A percentile compares a stretch with the other conserved stretches of the same genome.
phyloP scores from a whole-genome alignment of 2,329 filamentous ascomycete species.

The Pseudocercospora macadamiae region DNA sequence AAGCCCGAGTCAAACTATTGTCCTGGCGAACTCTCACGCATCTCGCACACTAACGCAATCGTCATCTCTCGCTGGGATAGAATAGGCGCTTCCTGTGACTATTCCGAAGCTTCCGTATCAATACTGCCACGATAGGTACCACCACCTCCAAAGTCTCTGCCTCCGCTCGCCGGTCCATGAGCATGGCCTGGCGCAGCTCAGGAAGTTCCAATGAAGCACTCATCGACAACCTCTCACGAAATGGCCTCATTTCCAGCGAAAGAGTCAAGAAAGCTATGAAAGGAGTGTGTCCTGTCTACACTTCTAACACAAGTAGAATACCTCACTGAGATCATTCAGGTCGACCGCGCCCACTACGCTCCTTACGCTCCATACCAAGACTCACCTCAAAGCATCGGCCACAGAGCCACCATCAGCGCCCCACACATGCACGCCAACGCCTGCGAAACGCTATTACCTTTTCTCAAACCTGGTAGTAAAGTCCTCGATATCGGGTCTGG shows the following conservation, averaged over 20 bases:
- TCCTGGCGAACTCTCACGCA: too few species aligned
- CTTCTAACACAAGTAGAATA: too few species aligned
- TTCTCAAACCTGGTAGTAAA: slow-evolving; percentile 54
- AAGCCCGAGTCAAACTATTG: too few species aligned
- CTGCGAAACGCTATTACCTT: slow-evolving; percentile 63
- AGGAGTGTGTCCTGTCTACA: slow-evolving; percentile 53
- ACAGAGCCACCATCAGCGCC: slow-evolving; percentile 70
- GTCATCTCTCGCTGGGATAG: too few species aligned
- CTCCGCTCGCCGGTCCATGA: slow-evolving; percentile 28
- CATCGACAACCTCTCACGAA: slow-evolving; percentile 73
- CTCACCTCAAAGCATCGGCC: slow-evolving; percentile 69
- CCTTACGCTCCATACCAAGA: slow-evolving; percentile 72
- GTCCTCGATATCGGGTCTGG: slow-evolving; percentile 56
- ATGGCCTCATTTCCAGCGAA: slow-evolving; percentile 72
- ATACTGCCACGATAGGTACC: slow-evolving; percentile 12
- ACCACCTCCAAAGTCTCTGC: slow-evolving; percentile 7
- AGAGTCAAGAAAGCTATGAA: slow-evolving; percentile 80
- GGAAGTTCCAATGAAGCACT: slow-evolving; percentile 74
- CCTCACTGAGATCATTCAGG: slow-evolving; percentile 53
- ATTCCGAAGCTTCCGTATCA: too few species aligned
- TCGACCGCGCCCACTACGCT: slow-evolving; percentile 86
- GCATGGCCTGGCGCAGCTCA: slow-evolving; percentile 89
- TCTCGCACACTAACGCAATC: too few species aligned
- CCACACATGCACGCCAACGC: slow-evolving; percentile 74
- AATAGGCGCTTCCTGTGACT: too few species aligned